Base-by-base conservation (phyloP, 805 yeast genomes). In the Suhomyces prunicola region DNA sequence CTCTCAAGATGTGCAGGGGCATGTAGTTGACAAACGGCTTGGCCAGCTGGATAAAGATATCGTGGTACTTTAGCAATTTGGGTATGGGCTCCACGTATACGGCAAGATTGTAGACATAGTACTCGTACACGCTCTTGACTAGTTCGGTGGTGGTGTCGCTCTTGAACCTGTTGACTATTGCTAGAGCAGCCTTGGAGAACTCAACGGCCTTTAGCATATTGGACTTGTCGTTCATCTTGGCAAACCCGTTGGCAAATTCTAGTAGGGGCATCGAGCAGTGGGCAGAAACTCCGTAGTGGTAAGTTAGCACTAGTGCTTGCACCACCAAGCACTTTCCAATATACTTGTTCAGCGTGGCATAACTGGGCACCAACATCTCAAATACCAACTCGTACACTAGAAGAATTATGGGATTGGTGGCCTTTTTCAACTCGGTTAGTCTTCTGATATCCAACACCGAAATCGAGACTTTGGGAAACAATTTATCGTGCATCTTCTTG, bases 91-190 rank as follows among this genome's bases (percentile, higher is more conserved):
- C 80, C 19, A 73, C 60, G 50, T 69, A 72, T 4, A 68, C 60
- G 2, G 81, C 84, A 55, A 79, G 54, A 3, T 76, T 66, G 22
- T 68, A 58, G 33, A 75, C 67, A 54, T 79, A 81, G 27, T 68
- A 57, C 55, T 76, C 77, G 55, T 78, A 77, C 7, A 78, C 70
- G 23, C 60, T 61, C 51, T 71, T 71, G 36, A 71, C 69, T 47
- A 70, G 64, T 47, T 71, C 70, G 19, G 72, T 59, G 6, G 75
- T 65, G 1, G 73, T 63, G 2, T 68, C 66, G 2, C 68, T 62
- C 26, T 64, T 71, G 2, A 39, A 19, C 19, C 66, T 45, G 12
- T 67, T 72, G n/a, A 77, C 60, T 4, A 79, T 57, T 10, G 60
- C 59, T 33, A 78, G 61, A 0, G 80, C 79, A 17, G 76, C 63